These are phyloP conservation scores for Corchorus capsularis DNA, from an alignment of 345 rosid genomes.

Conservation along the genomic window DNA sequence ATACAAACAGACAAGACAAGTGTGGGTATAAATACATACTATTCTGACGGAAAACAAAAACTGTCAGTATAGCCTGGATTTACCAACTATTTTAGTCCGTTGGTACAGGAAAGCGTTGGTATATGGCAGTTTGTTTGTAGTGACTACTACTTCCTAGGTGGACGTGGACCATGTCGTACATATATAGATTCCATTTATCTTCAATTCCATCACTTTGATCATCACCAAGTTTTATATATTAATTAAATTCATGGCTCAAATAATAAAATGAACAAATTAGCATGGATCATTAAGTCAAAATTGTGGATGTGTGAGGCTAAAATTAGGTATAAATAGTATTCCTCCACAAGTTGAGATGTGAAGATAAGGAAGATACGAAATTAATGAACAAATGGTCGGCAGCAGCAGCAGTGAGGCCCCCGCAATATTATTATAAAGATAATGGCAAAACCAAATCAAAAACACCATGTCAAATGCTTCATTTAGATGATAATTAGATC, in stretches of 20 bases:
- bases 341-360: neutral
- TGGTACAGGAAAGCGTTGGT: too few relatives aligned
- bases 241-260: too few relatives aligned
- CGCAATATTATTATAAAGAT: neutral
- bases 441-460: neutral
- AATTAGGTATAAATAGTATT: neutral
- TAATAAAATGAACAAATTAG: too few relatives aligned
- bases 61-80: too few relatives aligned
- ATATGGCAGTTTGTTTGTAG: too few relatives aligned
- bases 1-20: too few relatives aligned
- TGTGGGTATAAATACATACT: too few relatives aligned
- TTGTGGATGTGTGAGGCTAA: neutral
- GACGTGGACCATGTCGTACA: neutral
- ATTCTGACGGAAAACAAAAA: too few relatives aligned
- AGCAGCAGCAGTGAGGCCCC: constrained; percentile 12
- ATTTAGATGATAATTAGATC: neutral
- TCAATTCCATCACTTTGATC: neutral
- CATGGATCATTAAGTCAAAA: too few relatives aligned
- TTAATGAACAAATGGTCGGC: neutral
- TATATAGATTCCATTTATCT: neutral
- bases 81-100: too few relatives aligned
- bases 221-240: too few relatives aligned
- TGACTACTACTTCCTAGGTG: neutral
- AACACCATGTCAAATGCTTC: neutral
- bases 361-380: neutral